Percentiles rank a stretch among this genome's conserved stretches.
Conservation (phyloP, 2,329 filamentous ascomycete genomes). For the Colletotrichum orbiculare region DNA sequence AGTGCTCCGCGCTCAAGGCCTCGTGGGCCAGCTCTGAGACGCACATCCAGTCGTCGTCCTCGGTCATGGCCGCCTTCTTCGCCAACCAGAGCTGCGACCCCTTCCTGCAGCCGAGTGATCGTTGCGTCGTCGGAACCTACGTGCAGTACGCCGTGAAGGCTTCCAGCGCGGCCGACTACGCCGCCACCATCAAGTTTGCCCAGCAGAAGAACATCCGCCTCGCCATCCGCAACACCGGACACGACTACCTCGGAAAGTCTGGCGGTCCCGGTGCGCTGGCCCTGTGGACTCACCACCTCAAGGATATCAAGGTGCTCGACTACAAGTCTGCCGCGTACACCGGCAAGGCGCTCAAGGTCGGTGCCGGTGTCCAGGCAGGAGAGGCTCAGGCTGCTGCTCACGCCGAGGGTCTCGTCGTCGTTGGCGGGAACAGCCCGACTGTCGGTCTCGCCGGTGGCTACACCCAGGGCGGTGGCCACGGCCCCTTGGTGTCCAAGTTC, state of each 20-base stretch:
- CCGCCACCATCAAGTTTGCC: slow-evolving; percentile 46
- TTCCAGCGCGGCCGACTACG: slow-evolving; percentile 26
- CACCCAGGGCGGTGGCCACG: slow-evolving; percentile 66
- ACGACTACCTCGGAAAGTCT: slow-evolving; percentile 50
- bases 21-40: slow-evolving; percentile 57
- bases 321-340: slow-evolving; percentile 49
- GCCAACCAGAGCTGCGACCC: slow-evolving; percentile 55
- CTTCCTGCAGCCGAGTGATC: slow-evolving; percentile 40
- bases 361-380: slow-evolving; percentile 58
- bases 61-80: slow-evolving; percentile 51
- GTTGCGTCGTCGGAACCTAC: slow-evolving; percentile 30
- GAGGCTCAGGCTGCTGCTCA: slow-evolving; percentile 55
- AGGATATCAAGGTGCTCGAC: slow-evolving; percentile 46
- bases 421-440: slow-evolving; percentile 60
- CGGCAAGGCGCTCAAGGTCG: slow-evolving; percentile 60
- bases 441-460: slow-evolving; percentile 67
- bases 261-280: slow-evolving; percentile 49
- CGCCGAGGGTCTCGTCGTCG: slow-evolving; percentile 51
- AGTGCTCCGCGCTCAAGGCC: slow-evolving; percentile 54
- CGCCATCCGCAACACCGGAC: slow-evolving; percentile 48
- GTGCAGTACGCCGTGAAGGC: slow-evolving; percentile 35
- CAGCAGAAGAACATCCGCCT: slow-evolving; percentile 55
- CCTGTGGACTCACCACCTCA: slow-evolving; percentile 55
- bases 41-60: slow-evolving; percentile 56
- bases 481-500: slow-evolving; percentile 54